Conservation (phyloP, 2,329 filamentous ascomycete genomes). For the Fusarium sp. region DNA sequence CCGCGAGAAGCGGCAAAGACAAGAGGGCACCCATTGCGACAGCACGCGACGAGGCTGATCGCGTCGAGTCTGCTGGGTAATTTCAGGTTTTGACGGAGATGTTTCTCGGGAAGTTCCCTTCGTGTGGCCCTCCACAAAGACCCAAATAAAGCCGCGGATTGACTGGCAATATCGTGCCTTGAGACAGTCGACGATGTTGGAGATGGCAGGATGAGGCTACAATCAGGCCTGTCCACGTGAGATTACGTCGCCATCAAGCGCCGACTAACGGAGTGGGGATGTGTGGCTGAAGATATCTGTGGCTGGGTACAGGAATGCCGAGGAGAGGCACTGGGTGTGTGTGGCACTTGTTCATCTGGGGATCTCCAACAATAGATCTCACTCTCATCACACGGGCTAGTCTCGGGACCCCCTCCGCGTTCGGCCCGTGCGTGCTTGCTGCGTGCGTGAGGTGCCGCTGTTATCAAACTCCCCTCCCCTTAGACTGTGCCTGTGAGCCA, state of each 20-base stretch:
- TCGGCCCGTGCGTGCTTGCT: slow-evolving; percentile 20
- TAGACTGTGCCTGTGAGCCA: slow-evolving; percentile 15
- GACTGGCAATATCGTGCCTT: slow-evolving; percentile 12
- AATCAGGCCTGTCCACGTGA: slow-evolving; percentile 44
- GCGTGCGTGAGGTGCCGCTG: neutral
- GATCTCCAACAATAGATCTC: slow-evolving; percentile 10
- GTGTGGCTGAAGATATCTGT: neutral
- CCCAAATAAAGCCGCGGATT: neutral
- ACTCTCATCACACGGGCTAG: slow-evolving; percentile 34
- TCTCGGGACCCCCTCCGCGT: slow-evolving; percentile 39
- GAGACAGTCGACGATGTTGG: slow-evolving; percentile 14
- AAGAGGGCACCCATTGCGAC: slow-evolving; percentile 87
- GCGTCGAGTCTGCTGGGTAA: neutral
- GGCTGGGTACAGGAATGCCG: neutral
- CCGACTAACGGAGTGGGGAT: slow-evolving; percentile 13
- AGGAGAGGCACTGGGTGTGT: neutral
- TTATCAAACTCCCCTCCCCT: slow-evolving; percentile 11
- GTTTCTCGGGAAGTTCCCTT: neutral
- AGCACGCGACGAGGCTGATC: slow-evolving; percentile 15
- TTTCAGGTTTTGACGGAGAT: neutral
- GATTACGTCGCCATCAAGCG: slow-evolving; percentile 44
- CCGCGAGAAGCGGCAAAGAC: slow-evolving; percentile 88
- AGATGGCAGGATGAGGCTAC: slow-evolving; percentile 41
- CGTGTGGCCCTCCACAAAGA: slow-evolving; percentile 1
- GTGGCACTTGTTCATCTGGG: slow-evolving; percentile 6